These are phyloP conservation scores for Puccinellia tenuiflora DNA, from an alignment of 176 grass and related monocot genomes.

Conservation along the genomic window DNA sequence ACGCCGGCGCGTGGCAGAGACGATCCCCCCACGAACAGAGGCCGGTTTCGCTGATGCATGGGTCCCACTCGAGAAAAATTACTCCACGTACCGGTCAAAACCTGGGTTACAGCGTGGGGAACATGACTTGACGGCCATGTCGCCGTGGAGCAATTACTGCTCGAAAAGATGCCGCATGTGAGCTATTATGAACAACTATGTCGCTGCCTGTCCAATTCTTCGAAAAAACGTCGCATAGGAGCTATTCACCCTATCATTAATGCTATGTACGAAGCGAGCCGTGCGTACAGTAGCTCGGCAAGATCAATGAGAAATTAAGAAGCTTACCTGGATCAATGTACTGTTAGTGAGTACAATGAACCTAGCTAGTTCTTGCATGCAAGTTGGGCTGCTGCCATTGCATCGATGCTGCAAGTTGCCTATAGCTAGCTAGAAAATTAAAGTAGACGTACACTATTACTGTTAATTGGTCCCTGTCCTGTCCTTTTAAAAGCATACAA, in stretches of 20 bases:
- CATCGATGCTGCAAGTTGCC: not conserved
- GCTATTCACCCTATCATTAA: not conserved
- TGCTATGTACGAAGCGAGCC: not conserved
- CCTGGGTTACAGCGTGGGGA: too few species aligned
- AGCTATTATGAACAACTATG: too few species aligned
- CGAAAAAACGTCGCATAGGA: too few species aligned
- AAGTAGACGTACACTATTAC: not conserved
- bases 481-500: not conserved
- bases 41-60: too few species aligned
- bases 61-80: too few species aligned
- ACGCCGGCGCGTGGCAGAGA: too few species aligned
- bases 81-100: too few species aligned
- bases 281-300: not conserved
- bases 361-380: constrained; percentile 14
- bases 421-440: not conserved
- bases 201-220: too few species aligned
- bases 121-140: too few species aligned
- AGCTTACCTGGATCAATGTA: not conserved
- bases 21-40: too few species aligned
- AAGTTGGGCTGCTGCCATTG: constrained; percentile 5
- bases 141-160: too few species aligned
- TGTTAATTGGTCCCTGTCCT: not conserved
- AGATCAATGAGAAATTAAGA: not conserved
- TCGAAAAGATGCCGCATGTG: too few species aligned
- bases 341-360: constrained; percentile 29